Conservation (phyloP, 192 early-diverging fungal genomes). For the Coemansia sp. region DNA sequence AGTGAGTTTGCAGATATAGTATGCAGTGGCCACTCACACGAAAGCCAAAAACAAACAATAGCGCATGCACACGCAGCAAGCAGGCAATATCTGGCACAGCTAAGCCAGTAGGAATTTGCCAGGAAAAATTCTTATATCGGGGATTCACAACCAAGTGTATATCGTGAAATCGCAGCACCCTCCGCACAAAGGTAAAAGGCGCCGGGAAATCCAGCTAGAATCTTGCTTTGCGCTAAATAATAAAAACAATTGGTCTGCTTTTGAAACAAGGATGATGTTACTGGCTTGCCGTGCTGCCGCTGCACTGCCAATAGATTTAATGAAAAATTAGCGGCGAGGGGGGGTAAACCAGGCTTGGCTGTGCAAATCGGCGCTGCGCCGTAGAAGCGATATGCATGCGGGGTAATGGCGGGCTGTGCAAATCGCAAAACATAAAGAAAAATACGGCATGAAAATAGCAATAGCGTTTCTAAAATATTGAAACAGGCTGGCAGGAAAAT, state of each 20-base stretch:
- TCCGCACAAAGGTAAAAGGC: background rate
- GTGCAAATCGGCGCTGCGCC: background rate
- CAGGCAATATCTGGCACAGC: background rate
- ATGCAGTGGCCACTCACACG: background rate
- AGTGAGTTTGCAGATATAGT: background rate
- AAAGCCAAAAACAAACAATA: background rate
- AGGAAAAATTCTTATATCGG: background rate
- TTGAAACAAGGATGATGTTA: background rate
- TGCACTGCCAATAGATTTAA: background rate
- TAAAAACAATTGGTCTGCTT: background rate
- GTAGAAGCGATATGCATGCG: slow-evolving; percentile 2
- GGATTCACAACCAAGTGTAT: background rate
- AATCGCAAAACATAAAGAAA: background rate
- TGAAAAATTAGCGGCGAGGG: background rate
- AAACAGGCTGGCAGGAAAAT: background rate
- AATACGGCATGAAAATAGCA: slow-evolving; percentile 1
- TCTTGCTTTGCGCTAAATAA: background rate
- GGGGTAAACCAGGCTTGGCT: background rate
- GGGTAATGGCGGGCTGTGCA: background rate
- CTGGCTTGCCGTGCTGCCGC: too few relatives aligned
- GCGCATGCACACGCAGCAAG: background rate
- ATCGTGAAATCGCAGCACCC: background rate
- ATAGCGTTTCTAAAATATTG: background rate
- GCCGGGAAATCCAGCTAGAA: background rate
- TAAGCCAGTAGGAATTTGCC: background rate